Conservation (phyloP, 1,284 basidiomycete genomes). For the Sanghuangporus sanghuang region DNA sequence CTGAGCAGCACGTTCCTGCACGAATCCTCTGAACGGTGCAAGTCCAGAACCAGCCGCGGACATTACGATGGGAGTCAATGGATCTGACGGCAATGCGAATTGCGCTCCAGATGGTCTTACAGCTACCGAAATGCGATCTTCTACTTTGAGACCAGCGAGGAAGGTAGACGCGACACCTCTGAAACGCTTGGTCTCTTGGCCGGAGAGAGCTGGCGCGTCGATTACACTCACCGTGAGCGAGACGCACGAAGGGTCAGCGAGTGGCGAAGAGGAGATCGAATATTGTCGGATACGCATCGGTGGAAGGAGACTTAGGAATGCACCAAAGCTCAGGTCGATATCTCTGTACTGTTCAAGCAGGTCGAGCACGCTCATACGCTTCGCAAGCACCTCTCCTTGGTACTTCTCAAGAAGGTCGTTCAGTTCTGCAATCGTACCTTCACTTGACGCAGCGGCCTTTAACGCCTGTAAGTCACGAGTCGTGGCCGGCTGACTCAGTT, state of each 20-base stretch:
- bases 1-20: constrained; percentile 48
- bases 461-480: constrained; percentile 33
- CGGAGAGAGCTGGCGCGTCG: constrained; percentile 32
- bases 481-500: constrained; percentile 42
- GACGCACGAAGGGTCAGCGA: constrained; percentile 39
- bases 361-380: constrained; percentile 40
- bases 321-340: constrained; percentile 35
- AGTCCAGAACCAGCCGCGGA: constrained; percentile 47
- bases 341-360: constrained; percentile 38
- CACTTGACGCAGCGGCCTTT: constrained; percentile 19
- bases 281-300: constrained; percentile 48
- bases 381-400: constrained; percentile 31
- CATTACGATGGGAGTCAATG: constrained; percentile 39
- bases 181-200: constrained; percentile 21
- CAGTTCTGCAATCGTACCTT: constrained; percentile 24
- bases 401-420: constrained; percentile 29
- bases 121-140: constrained; percentile 40
- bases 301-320: constrained; percentile 40
- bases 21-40: constrained; percentile 50
- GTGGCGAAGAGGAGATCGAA: constrained; percentile 49
- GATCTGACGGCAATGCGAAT: constrained; percentile 46
- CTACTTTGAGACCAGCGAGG: constrained; percentile 37
- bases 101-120: constrained; percentile 37
- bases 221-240: constrained; percentile 45
- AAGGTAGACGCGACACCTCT: constrained; percentile 46